Evolutionary conservation across 129 eudicot species (phyloP).

Genomic region (Gnaphalium uliginosum): DNA sequence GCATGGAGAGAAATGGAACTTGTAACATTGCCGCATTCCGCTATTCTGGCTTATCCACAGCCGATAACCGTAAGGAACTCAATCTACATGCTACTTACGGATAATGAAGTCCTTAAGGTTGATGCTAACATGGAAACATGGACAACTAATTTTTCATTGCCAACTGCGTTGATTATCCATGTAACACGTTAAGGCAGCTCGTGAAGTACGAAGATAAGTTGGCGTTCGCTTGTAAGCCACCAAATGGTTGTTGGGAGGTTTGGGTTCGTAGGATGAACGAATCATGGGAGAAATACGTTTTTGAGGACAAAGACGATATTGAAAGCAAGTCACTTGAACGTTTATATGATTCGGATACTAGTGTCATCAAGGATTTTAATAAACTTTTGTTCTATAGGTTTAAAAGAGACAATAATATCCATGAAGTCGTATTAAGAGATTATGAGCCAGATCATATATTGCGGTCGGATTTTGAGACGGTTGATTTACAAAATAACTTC

Average conservation of each 20-base stretch:
- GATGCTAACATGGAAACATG: constrained; percentile 12
- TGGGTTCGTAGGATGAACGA: too few species aligned
- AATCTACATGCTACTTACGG: constrained; percentile 7
- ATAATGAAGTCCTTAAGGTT: not conserved
- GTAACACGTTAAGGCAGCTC: too few species aligned
- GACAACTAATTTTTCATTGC: not conserved
- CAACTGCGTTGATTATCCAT: too few species aligned
- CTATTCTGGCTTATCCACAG: not conserved
- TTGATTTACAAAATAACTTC: too few species aligned
- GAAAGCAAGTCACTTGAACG: not conserved
- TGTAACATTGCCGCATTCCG: not conserved
- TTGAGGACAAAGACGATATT: not conserved
- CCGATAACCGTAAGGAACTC: constrained; percentile 10
- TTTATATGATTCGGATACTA: not conserved
- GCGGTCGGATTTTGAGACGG: too few species aligned
- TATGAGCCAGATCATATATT: too few species aligned
- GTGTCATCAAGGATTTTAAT: not conserved
- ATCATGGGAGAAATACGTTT: constrained; percentile 8
- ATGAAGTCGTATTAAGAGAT: too few species aligned
- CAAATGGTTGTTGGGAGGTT: too few species aligned
- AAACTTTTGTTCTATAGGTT: not conserved
- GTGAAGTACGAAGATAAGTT: too few species aligned
- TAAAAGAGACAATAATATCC: not conserved
- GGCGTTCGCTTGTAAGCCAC: too few species aligned
- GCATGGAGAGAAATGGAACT: constrained; percentile 5